A percentile compares a stretch with the other conserved stretches of the same genome.
These are phyloP conservation scores for Lachancea dasiensis DNA, from an alignment of 805 yeast species.

Conservation along the genomic window DNA sequence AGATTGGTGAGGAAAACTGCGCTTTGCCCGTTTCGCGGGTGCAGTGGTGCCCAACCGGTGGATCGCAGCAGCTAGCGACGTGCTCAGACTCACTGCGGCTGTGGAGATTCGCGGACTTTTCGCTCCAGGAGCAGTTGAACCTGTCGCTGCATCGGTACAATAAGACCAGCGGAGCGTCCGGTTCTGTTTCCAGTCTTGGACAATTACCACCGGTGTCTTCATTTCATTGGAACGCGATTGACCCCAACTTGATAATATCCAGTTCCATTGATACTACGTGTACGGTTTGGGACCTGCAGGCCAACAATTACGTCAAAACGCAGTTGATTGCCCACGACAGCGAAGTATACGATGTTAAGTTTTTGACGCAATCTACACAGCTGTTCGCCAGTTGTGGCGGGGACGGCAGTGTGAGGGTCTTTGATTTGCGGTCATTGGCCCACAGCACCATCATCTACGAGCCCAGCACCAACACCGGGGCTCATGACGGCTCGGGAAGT, in stretches of 20 bases:
- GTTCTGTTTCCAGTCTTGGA: conserved; percentile 16
- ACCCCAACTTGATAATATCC: conserved; percentile 67
- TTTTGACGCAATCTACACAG: conserved; percentile 59
- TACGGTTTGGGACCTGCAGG: conserved; percentile 78
- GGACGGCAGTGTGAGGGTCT: conserved; percentile 90
- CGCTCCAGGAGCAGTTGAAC: conserved; percentile 37
- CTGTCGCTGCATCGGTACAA: conserved; percentile 39
- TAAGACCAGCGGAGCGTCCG: conserved; percentile 18
- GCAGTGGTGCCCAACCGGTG: conserved; percentile 32
- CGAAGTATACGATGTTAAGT: conserved; percentile 90
- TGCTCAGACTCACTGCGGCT: conserved; percentile 32
- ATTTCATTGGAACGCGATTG: conserved; percentile 83
- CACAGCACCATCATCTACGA: conserved; percentile 95
- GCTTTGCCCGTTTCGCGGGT: conserved; percentile 30
- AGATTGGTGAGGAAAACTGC: conserved; percentile 25
- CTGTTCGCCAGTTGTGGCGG: conserved; percentile 90
- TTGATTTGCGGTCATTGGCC: conserved; percentile 82
- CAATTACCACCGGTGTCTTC: conserved; percentile 82
- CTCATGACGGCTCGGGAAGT: too few species aligned
- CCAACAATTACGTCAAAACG: conserved; percentile 62
- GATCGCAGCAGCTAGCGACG: conserved; percentile 30
- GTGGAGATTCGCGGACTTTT: conserved; percentile 27
- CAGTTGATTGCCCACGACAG: conserved; percentile 95
- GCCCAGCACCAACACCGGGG: conserved; percentile 37
- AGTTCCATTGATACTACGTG: conserved; percentile 94